Evolutionary conservation across 176 grass and related monocot genomes (phyloP).

Genomic region (Carex scoparia): DNA sequence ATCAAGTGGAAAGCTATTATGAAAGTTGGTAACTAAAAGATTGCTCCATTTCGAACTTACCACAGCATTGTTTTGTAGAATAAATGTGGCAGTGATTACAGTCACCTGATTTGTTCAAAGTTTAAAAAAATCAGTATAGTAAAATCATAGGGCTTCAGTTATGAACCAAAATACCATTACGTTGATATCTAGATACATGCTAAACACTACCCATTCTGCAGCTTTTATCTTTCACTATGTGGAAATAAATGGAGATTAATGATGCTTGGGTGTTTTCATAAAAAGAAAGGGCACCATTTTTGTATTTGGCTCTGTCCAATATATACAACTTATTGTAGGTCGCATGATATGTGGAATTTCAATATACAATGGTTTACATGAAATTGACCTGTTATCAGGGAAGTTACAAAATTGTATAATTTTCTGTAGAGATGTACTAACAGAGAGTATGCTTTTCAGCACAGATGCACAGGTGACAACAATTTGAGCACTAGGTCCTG

Average conservation of each 20-base stretch:
- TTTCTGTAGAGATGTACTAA: conserved; percentile 32
- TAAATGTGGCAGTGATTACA: conserved; percentile 47
- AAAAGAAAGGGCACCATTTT: background rate
- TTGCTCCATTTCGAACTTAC: conserved; percentile 25
- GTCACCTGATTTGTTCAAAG: conserved; percentile 49
- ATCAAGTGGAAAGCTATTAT: background rate
- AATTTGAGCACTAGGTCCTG: conserved; percentile 44
- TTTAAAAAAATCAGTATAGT: background rate
- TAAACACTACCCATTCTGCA: background rate
- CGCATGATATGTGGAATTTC: background rate
- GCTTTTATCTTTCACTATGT: background rate
- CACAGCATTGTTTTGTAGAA: conserved; percentile 93
- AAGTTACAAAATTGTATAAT: background rate
- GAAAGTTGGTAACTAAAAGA: background rate
- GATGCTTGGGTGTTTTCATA: background rate
- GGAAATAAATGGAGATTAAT: background rate
- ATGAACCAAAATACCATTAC: background rate
- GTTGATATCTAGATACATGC: background rate
- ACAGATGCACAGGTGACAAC: conserved; percentile 55
- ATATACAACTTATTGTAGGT: background rate
- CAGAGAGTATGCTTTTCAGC: conserved; percentile 55
- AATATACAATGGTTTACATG: background rate
- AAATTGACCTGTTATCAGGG: background rate
- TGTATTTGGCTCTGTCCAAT: conserved; percentile 1
- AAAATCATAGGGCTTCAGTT: background rate